Percentiles rank a stretch among this genome's conserved stretches.
phyloP scores from a whole-genome alignment of 2,329 filamentous ascomycete genomes.

The Clathrospora elynae region DNA sequence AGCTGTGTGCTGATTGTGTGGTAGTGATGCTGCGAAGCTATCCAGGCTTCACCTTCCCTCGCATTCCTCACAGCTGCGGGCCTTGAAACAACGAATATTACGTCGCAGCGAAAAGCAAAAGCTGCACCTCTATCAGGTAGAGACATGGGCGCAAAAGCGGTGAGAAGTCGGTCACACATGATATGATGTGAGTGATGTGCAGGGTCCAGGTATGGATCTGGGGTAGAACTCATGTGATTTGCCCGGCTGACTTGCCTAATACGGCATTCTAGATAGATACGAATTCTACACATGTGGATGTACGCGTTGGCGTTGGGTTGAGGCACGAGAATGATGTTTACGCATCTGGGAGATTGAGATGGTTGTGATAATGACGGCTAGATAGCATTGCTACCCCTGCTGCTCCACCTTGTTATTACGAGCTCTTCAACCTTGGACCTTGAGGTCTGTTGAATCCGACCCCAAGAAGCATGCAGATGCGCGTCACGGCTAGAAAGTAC shows the following conservation, averaged over 20 bases:
- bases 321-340: conserved; percentile 5
- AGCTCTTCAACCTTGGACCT: conserved; percentile 11
- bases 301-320: too few species aligned
- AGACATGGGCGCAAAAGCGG: conserved; percentile 4
- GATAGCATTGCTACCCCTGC: not conserved
- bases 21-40: too few species aligned
- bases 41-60: too few species aligned
- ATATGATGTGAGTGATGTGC: too few species aligned
- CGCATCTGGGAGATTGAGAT: conserved; percentile 11
- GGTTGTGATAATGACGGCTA: not conserved
- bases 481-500: conserved; percentile 62
- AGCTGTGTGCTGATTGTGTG: too few species aligned
- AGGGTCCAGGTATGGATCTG: conserved; percentile 21
- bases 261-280: conserved; percentile 1
- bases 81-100: too few species aligned
- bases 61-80: too few species aligned
- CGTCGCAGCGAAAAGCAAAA: too few species aligned
- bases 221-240: conserved; percentile 14
- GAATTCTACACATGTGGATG: too few species aligned
- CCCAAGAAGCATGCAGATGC: conserved; percentile 33
- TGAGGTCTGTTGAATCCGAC: conserved; percentile 31
- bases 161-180: too few species aligned
- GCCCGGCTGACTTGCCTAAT: conserved; percentile 14
- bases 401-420: conserved; percentile 11
- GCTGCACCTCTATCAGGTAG: too few species aligned